Percentiles rank a stretch among this genome's conserved stretches.
phyloP scores from a whole-genome alignment of 1,139 yeast genomes.

The Petasospora fabianii region DNA sequence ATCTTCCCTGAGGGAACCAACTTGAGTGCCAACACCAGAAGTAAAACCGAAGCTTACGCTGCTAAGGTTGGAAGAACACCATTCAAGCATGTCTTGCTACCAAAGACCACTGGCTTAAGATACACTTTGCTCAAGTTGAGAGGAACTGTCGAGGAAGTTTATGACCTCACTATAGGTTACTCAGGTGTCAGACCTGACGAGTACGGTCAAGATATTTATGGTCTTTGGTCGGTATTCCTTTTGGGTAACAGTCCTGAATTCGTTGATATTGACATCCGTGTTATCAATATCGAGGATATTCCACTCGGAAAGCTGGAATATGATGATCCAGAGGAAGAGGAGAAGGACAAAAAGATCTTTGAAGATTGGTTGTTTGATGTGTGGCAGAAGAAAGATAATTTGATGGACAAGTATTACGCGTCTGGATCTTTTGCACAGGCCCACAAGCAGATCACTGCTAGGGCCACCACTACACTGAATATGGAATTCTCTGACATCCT shows the following conservation, averaged over 20 bases:
- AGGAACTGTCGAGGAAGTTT: slow-evolving; percentile 60
- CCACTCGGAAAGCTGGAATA: slow-evolving; percentile 55
- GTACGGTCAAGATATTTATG: slow-evolving; percentile 76
- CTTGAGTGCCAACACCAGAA: slow-evolving; percentile 60
- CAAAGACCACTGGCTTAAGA: slow-evolving; percentile 77
- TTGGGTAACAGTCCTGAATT: slow-evolving; percentile 67
- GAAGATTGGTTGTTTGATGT: slow-evolving; percentile 69
- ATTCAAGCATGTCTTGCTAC: slow-evolving; percentile 67
- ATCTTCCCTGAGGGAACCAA: slow-evolving; percentile 97
- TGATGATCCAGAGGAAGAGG: slow-evolving; percentile 41
- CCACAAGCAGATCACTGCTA: slow-evolving; percentile 13
- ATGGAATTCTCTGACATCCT: slow-evolving; percentile 28
- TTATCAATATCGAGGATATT: slow-evolving; percentile 55
- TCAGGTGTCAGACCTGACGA: slow-evolving; percentile 59
- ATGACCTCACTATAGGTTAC: slow-evolving; percentile 84
- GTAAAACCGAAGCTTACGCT: slow-evolving; percentile 55
- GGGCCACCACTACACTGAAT: slow-evolving; percentile 24
- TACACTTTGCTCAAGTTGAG: slow-evolving; percentile 61
- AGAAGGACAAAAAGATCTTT: slow-evolving; percentile 43
- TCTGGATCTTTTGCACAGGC: slow-evolving; percentile 49
- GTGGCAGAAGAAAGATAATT: slow-evolving; percentile 79
- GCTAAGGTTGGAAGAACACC: slow-evolving; percentile 42
- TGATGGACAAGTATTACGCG: slow-evolving; percentile 56
- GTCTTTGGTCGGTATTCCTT: slow-evolving; percentile 60
- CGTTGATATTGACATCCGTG: slow-evolving; percentile 62